phyloP scores from a whole-genome alignment of 306 rosid genomes.

The Oxytropis ochrocephala region DNA sequence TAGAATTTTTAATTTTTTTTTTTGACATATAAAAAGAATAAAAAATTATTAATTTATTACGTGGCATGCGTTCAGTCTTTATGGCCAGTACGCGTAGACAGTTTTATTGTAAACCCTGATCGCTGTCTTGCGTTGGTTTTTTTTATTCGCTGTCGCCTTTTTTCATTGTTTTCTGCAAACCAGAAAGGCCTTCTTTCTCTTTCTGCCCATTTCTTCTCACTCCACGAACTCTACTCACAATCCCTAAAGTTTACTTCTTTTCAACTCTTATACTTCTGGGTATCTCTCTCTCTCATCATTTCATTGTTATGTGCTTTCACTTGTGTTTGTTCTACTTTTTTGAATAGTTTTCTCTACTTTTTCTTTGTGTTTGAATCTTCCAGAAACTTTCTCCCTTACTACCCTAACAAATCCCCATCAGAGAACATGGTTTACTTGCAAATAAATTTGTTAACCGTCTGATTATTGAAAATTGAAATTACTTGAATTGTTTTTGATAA shows the following conservation, averaged over 20 bases:
- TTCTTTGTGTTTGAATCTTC: not conserved
- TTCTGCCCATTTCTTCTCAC: not conserved
- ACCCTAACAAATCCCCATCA: not conserved
- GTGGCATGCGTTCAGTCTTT: too few relatives aligned
- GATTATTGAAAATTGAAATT: not conserved
- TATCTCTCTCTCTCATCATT: slow-evolving; percentile 11
- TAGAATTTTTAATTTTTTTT: too few relatives aligned
- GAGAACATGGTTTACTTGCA: not conserved
- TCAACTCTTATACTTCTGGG: slow-evolving; percentile 14
- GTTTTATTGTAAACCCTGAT: not conserved
- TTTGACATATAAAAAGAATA: too few relatives aligned
- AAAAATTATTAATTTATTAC: too few relatives aligned
- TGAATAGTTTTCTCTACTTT: not conserved
- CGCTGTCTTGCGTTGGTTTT: not conserved
- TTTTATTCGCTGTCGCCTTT: not conserved
- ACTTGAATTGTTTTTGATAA: not conserved
- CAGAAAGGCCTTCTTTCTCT: not conserved
- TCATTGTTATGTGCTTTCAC: not conserved
- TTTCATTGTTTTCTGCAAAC: slow-evolving; percentile 4
- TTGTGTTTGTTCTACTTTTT: not conserved
- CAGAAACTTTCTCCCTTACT: not conserved
- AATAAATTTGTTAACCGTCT: not conserved
- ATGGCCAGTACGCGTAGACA: not conserved
- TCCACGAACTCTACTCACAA: not conserved
- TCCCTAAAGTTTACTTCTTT: not conserved